Evolutionary conservation across 805 yeast genomes (phyloP), one percentile per base, ranked within the genome.

Genomic region (Lipomyces yamadae): DNA sequence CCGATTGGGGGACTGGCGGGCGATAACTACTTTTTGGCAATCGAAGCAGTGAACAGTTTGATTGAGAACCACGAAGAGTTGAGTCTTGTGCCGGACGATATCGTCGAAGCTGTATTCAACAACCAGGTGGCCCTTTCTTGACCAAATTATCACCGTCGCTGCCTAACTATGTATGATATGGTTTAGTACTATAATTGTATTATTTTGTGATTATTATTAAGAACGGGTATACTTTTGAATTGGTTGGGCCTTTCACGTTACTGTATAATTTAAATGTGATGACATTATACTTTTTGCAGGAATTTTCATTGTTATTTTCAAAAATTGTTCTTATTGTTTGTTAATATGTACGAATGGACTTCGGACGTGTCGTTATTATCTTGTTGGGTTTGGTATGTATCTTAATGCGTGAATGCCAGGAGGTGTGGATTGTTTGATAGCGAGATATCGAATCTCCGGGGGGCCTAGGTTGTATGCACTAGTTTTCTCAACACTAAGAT

Each of bases 21-120:
- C 30, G 74, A 91, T 70, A 84, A 85, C 33, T 92, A 93, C 75
- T 91, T 93, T 74, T 80, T 92, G 70, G 97, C 96, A 0, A 93
- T 95, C 74, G 98, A 94, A 76, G 94, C 92, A 39, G 88, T 95
- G 45, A 90, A 91, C 76, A 86, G 87, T 70, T 80, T 95, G 76
- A 92, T 95, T 69, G 90, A 90, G 66, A 83, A 87, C 67, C 92
- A 91, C 76, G 93, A 90, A 70, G 90, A 90, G 65, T 83, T 94
- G 68, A 85, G 92, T 52, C 81, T 87, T 62, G 88, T 94, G 53
- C 98, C 99, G 0, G 77, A 76, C 2, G 93, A 87, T 71, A 74
- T 92, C 52, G 74, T 83, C 72, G 58, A 48, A 18, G n/a, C 18
- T 7, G 34, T 59, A 4, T 18, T 18, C 29, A 35, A 48, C 48